Evolutionary conservation across 2,329 filamentous ascomycete genomes (phyloP).

Genomic region (Sporothrix brunneoviolacea): DNA sequence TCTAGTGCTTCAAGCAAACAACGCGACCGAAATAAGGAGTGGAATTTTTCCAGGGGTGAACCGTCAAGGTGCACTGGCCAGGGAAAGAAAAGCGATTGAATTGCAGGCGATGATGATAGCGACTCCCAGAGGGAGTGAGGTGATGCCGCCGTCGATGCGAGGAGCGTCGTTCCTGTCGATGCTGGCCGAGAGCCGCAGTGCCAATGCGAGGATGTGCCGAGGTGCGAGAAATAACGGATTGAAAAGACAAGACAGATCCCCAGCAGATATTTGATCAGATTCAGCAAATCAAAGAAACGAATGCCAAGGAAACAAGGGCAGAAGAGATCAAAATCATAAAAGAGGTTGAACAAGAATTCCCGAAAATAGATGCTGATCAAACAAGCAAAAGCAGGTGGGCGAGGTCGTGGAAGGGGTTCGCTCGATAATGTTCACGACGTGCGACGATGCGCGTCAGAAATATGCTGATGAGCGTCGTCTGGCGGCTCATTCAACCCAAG

Average conservation of each 20-base stretch:
- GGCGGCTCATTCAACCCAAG: slow-evolving; percentile 5
- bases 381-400: slow-evolving; percentile 24
- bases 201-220: slow-evolving; percentile 15
- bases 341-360: slow-evolving; percentile 26
- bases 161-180: no score
- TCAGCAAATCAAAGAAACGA: slow-evolving; percentile 31
- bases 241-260: slow-evolving; percentile 27
- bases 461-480: slow-evolving; percentile 18
- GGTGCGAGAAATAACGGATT: slow-evolving; percentile 28
- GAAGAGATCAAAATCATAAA: slow-evolving; percentile 16
- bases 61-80: slow-evolving; percentile 22
- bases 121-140: no score
- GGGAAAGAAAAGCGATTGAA: slow-evolving; percentile 3
- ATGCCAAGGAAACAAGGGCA: no score
- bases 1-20: slow-evolving; percentile 25
- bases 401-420: no score
- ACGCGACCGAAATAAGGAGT: slow-evolving; percentile 11
- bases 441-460: slow-evolving; percentile 31
- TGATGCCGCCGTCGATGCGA: background rate
- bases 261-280: slow-evolving; percentile 25
- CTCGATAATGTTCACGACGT: slow-evolving; percentile 25
- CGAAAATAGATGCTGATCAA: slow-evolving; percentile 27
- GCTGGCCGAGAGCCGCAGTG: slow-evolving; percentile 7
- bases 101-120: slow-evolving; percentile 3
- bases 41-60: slow-evolving; percentile 15